Evolutionary conservation across 441 rosid genomes (phyloP).

Genomic region (Sinapis alba): DNA sequence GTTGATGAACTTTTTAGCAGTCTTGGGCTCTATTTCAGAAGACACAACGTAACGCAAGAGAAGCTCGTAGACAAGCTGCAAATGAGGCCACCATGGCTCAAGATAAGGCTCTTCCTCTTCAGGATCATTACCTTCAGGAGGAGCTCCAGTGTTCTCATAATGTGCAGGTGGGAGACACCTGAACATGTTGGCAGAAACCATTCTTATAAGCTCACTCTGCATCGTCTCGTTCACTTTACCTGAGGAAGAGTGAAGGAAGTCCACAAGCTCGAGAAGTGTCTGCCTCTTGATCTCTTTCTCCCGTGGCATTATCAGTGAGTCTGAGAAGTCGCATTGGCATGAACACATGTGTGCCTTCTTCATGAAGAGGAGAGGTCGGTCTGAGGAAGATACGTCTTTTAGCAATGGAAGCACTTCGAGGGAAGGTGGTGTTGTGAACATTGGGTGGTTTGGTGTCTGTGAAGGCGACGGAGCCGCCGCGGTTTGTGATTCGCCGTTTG

Average conservation of each 20-base stretch:
- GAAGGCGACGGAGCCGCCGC: conserved; percentile 33
- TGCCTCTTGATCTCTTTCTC: conserved; percentile 55
- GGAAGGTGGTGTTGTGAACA: conserved; percentile 34
- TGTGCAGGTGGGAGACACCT: conserved; percentile 50
- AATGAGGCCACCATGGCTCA: conserved; percentile 57
- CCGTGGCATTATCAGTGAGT: conserved; percentile 39
- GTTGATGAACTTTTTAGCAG: conserved; percentile 48
- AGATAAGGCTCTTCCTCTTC: conserved; percentile 55
- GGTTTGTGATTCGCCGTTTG: conserved; percentile 33
- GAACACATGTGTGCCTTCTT: conserved; percentile 51
- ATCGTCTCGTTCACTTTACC: conserved; percentile 49
- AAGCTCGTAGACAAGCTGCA: conserved; percentile 53
- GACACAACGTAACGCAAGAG: conserved; percentile 50
- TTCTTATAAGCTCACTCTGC: conserved; percentile 49
- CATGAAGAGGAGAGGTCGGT: conserved; percentile 46
- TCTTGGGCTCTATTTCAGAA: conserved; percentile 43
- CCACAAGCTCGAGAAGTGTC: conserved; percentile 47
- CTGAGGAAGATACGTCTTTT: conserved; percentile 47
- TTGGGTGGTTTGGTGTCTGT: conserved; percentile 22
- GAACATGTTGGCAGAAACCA: conserved; percentile 54
- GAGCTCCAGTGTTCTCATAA: conserved; percentile 46
- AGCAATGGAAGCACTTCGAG: conserved; percentile 41
- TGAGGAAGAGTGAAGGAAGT: conserved; percentile 48
- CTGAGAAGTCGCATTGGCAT: conserved; percentile 50
- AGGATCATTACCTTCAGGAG: conserved; percentile 46